Evolutionary conservation across 371 early-diverging fungal genomes (phyloP).

Genomic region (Mucor racemosus): DNA sequence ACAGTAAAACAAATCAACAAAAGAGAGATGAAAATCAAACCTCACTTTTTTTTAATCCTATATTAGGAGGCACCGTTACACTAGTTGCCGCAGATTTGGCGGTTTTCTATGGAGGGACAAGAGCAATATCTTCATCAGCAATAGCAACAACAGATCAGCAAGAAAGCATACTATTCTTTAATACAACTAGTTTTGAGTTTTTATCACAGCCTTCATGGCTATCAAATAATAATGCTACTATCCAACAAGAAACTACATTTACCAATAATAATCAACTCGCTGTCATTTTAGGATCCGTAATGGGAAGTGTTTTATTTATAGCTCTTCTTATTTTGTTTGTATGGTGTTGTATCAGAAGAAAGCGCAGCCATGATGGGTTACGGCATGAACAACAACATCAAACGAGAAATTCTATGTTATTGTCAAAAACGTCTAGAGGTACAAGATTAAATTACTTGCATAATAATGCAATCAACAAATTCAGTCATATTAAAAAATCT

Average conservation of each 20-base stretch:
- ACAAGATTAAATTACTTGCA: neutral
- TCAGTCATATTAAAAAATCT: constrained; percentile 1
- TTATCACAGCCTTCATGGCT: constrained; percentile 15
- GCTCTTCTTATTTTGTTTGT: constrained; percentile 9
- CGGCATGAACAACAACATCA: neutral
- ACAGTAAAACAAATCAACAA: constrained; percentile 8
- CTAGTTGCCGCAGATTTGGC: constrained; percentile 9
- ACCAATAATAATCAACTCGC: neutral
- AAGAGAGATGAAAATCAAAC: neutral
- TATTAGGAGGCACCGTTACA: neutral
- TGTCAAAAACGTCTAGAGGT: neutral
- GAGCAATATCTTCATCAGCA: neutral
- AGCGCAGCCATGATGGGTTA: neutral
- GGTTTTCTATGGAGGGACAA: constrained; percentile 16
- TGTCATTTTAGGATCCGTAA: constrained; percentile 20
- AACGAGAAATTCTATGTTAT: neutral
- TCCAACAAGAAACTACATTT: neutral
- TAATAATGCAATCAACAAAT: neutral
- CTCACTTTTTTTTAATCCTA: neutral
- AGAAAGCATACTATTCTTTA: constrained; percentile 12
- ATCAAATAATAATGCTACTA: neutral
- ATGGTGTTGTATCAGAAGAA: constrained; percentile 5
- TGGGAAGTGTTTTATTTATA: constrained; percentile 20
- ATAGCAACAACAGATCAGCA: neutral
- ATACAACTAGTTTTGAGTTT: constrained; percentile 9